Evolutionary conservation across 2,329 filamentous ascomycete species (phyloP).

Genomic region (Diatrype stigma): DNA sequence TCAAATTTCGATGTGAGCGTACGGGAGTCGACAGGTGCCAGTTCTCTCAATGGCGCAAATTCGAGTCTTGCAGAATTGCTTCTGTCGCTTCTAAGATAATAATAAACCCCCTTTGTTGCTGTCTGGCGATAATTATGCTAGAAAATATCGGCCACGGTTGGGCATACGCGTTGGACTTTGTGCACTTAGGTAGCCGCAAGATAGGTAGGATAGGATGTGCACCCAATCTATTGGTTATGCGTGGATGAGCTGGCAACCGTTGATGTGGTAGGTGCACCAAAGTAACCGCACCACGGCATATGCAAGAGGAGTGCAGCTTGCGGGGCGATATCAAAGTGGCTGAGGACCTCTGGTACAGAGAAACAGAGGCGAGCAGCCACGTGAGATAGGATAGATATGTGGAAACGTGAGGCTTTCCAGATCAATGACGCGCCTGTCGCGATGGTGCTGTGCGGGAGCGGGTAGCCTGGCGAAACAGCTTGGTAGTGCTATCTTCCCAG

Average conservation of each 20-base stretch:
- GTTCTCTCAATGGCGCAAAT: slow-evolving; percentile 16
- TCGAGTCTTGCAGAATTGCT: slow-evolving; percentile 19
- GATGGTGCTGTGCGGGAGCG: slow-evolving; percentile 26
- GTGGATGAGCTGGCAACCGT: slow-evolving; percentile 59
- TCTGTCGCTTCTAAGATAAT: slow-evolving; percentile 18
- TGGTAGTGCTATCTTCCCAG: slow-evolving; percentile 26
- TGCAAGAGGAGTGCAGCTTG: slow-evolving; percentile 52
- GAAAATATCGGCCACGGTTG: slow-evolving; percentile 37
- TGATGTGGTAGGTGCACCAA: slow-evolving; percentile 48
- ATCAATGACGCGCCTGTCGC: slow-evolving; percentile 18
- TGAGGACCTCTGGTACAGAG: slow-evolving; percentile 30
- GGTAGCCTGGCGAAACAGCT: slow-evolving; percentile 31
- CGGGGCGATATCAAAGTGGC: slow-evolving; percentile 41
- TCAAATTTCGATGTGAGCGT: slow-evolving; percentile 14
- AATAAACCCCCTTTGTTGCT: no score
- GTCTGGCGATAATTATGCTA: slow-evolving; percentile 22
- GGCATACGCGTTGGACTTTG: slow-evolving; percentile 39
- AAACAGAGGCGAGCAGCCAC: slow-evolving; percentile 17
- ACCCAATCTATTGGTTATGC: slow-evolving; percentile 56
- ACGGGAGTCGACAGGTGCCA: slow-evolving; percentile 9
- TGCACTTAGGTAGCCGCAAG: slow-evolving; percentile 41
- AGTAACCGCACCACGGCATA: slow-evolving; percentile 53
- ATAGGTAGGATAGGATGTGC: slow-evolving; percentile 41
- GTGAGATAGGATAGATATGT: slow-evolving; percentile 15
- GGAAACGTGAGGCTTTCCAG: slow-evolving; percentile 23